Conservation (phyloP, 768 basidiomycete species). For the Suillus cothurnatus region DNA sequence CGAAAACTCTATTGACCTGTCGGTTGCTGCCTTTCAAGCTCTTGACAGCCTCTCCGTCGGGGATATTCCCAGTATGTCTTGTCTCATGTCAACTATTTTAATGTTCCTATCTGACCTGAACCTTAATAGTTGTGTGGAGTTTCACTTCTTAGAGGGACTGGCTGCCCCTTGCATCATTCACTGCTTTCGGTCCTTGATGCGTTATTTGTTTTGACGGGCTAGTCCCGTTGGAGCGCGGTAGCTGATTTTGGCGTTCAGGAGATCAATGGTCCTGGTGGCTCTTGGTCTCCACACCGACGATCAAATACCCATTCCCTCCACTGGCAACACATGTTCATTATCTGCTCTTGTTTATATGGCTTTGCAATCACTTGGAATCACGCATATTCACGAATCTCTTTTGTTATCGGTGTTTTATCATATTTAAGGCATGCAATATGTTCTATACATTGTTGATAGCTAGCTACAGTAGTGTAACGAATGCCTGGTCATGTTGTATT, state of each 20-base stretch:
- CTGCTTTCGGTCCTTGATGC: constrained; percentile 11
- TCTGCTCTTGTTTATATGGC: constrained; percentile 3
- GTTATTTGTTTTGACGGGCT: constrained; percentile 16
- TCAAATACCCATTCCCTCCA: constrained; percentile 21
- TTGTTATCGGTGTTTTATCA: constrained; percentile 22
- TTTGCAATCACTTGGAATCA: background rate
- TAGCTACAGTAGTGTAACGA: constrained; percentile 12
- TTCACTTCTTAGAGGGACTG: constrained; percentile 24
- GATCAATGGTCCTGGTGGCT: constrained; percentile 48
- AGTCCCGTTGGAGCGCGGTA: constrained; percentile 19
- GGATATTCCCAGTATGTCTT: constrained; percentile 54
- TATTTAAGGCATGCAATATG: constrained; percentile 8
- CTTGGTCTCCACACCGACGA: constrained; percentile 27
- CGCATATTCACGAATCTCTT: constrained; percentile 1
- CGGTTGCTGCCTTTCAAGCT: constrained; percentile 62
- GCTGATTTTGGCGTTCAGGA: constrained; percentile 28
- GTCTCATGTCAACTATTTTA: background rate
- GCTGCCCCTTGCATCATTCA: constrained; percentile 10
- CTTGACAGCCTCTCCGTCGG: constrained; percentile 57
- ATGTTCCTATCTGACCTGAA: constrained; percentile 4
- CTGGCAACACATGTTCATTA: constrained; percentile 18
- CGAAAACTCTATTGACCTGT: constrained; percentile 72
- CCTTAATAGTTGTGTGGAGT: background rate
- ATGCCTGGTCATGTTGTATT: constrained; percentile 9
- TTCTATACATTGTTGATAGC: constrained; percentile 15